Percentiles rank a stretch among this genome's conserved stretches.
Conservation (phyloP, 495 filamentous ascomycete species). For the Tirmania nivea region DNA sequence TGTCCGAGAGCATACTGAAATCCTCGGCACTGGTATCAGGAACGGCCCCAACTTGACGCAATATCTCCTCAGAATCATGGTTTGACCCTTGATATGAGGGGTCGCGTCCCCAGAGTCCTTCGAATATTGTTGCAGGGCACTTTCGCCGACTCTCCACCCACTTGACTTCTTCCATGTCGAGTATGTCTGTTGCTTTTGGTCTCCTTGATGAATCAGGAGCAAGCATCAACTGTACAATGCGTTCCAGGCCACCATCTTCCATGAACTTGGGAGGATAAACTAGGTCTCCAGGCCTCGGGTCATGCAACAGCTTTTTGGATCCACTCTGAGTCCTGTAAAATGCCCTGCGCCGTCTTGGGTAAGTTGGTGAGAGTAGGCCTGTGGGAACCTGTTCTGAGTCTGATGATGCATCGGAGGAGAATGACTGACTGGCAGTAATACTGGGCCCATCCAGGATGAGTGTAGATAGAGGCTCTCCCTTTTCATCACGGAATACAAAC, state of each 20-base stretch:
- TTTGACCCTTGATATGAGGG: too few relatives aligned
- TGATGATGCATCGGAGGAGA: slow-evolving; percentile 16
- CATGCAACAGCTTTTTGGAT: slow-evolving; percentile 25
- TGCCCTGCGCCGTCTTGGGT: slow-evolving; percentile 3
- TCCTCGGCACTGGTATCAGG: too few relatives aligned
- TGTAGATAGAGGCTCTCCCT: slow-evolving; percentile 35
- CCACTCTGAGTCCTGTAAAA: slow-evolving; percentile 12
- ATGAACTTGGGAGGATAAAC: slow-evolving; percentile 67
- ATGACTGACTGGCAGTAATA: slow-evolving; percentile 20
- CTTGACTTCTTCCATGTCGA: slow-evolving; percentile 41
- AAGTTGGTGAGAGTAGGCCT: slow-evolving; percentile 11
- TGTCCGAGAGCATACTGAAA: too few relatives aligned
- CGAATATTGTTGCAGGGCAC: slow-evolving; percentile 73
- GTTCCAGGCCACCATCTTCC: slow-evolving; percentile 61
- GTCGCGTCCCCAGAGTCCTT: slow-evolving; percentile 85
- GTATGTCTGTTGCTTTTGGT: slow-evolving; percentile 50
- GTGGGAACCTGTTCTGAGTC: slow-evolving; percentile 13
- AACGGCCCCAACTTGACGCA: too few relatives aligned
- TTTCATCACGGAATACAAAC: slow-evolving; percentile 31
- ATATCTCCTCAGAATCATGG: too few relatives aligned
- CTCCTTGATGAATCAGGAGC: slow-evolving; percentile 47
- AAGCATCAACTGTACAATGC: slow-evolving; percentile 78
- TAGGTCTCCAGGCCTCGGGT: slow-evolving; percentile 38
- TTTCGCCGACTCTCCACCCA: slow-evolving; percentile 57
- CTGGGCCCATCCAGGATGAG: slow-evolving; percentile 34